Base-by-base conservation (phyloP, 495 filamentous ascomycete species). In the Apodospora peruviana region DNA sequence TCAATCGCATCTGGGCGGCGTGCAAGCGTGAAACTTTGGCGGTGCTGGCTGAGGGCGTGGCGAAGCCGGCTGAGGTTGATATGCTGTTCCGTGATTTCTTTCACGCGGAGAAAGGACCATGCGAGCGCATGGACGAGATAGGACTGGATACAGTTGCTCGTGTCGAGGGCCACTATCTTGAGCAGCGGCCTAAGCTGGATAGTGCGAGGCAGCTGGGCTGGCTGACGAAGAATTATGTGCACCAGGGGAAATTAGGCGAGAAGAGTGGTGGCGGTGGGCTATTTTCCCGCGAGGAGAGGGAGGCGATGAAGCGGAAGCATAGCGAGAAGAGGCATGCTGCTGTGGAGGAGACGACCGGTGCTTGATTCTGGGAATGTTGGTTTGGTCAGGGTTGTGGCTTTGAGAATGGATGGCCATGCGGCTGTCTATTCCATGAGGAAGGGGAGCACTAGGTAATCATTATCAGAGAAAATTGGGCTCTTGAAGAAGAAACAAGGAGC, bases 1-100 rank as follows among this genome's bases (percentile, higher is more conserved):
- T 81, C 61, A 79, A 81, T 47, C 73, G 80, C 5, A 68, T 84
- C 37, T 84, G 78, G 78, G 79, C 72, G 0, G 78, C 78, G 3
- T 62, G 76, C 48, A 80, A 83, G 58, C 71, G 77, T 1, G 79
- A 82, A 56, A 71, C 71, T 18, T 48, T 83, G 19, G 60, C 54
- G 5, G 75, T 83, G 24, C 59, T 83, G 27, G 55, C 68, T 2
- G 77, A 81, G 39, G 77, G 71, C 0, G 67, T 75, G 2, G 70
- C 62, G 4, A 58, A 53, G 45, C 70, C 65, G 1, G 56, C 47
- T 9, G 69, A 72, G 1, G 55, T 75, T 34, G 73, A 78, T 53
- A 60, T 59, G 0, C 62, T 78, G 52, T 77, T 72, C 37, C 61
- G 58, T 23, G 65, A 70, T 35, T 75, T 70, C 52, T 76, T 78